These are phyloP conservation scores for Pilasporangium apinafurcum DNA, from an alignment of 352 stramenopile genomes.

Conservation along the genomic window DNA sequence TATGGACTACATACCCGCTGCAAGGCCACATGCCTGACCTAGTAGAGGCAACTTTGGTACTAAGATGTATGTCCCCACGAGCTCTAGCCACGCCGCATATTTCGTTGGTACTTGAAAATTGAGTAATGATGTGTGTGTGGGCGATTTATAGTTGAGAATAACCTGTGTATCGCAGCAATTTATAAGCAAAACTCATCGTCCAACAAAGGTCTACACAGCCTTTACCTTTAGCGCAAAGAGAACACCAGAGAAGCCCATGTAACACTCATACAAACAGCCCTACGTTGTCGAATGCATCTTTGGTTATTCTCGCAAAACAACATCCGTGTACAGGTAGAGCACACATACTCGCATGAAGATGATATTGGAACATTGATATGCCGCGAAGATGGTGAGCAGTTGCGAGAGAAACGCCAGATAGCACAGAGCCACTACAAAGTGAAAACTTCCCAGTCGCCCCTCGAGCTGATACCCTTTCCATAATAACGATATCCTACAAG, in stretches of 20 bases:
- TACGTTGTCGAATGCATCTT: slow-evolving; percentile 6
- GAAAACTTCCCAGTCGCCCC: slow-evolving; percentile 31
- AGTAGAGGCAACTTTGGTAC: slow-evolving; percentile 81
- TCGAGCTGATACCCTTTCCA: slow-evolving; percentile 85
- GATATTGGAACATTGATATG: slow-evolving; percentile 22
- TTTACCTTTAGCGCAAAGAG: slow-evolving; percentile 74
- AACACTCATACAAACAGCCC: slow-evolving; percentile 45
- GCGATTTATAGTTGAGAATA: slow-evolving; percentile 73
- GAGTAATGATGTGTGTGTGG: slow-evolving; percentile 52
- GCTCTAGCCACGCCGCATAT: slow-evolving; percentile 85
- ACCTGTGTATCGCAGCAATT: slow-evolving; percentile 38
- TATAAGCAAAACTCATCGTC: not conserved
- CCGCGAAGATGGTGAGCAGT: slow-evolving; percentile 37
- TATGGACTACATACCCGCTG: slow-evolving; percentile 50
- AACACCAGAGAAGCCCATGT: slow-evolving; percentile 72
- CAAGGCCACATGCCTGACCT: slow-evolving; percentile 81
- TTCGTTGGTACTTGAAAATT: slow-evolving; percentile 78
- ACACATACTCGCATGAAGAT: slow-evolving; percentile 11
- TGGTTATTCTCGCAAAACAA: too few species aligned
- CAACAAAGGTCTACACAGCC: not conserved
- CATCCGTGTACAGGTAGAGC: too few species aligned
- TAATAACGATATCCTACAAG: slow-evolving; percentile 60
- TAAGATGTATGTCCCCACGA: slow-evolving; percentile 78
- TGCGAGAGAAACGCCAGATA: slow-evolving; percentile 65
- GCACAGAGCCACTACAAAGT: slow-evolving; percentile 37